Conservation (phyloP, 768 basidiomycete genomes). For the Amanita rimosa region DNA sequence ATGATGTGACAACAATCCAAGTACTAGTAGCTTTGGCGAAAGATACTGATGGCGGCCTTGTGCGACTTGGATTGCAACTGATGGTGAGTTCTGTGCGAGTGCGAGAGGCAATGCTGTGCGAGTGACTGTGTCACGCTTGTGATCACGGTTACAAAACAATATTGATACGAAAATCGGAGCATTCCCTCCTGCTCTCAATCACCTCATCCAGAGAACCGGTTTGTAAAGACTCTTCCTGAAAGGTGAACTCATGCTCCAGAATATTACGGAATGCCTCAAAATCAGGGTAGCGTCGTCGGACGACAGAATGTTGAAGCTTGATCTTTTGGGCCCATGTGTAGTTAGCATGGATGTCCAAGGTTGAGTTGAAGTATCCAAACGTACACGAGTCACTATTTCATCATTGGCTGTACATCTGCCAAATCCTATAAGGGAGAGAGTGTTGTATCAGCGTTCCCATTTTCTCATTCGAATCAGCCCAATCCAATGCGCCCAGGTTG, state of each 20-base stretch:
- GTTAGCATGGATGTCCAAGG: neutral
- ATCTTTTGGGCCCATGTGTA: slow-evolving; percentile 26
- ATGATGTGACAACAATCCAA: no score
- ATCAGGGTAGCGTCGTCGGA: slow-evolving; percentile 83
- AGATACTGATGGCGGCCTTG: no score
- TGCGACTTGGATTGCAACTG: no score
- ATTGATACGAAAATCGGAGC: no score
- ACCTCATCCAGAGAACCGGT: slow-evolving; percentile 97
- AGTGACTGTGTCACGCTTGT: no score
- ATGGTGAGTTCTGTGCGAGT: no score
- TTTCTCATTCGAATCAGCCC: no score
- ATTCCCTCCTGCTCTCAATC: slow-evolving; percentile 46
- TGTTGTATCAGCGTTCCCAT: slow-evolving; percentile 3
- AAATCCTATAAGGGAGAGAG: slow-evolving; percentile 43
- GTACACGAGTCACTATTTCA: slow-evolving; percentile 93
- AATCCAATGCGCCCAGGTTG: no score
- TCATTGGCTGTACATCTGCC: slow-evolving; percentile 99
- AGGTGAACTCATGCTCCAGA: slow-evolving; percentile 95
- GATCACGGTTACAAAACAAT: no score
- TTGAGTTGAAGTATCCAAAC: slow-evolving; percentile 10
- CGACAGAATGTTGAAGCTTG: slow-evolving; percentile 88
- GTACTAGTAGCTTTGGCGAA: no score
- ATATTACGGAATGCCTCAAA: slow-evolving; percentile 98
- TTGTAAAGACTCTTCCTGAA: slow-evolving; percentile 97
- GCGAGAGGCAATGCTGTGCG: no score